Base-by-base conservation (phyloP, 768 basidiomycete genomes). In the Mycena albidolilacea region DNA sequence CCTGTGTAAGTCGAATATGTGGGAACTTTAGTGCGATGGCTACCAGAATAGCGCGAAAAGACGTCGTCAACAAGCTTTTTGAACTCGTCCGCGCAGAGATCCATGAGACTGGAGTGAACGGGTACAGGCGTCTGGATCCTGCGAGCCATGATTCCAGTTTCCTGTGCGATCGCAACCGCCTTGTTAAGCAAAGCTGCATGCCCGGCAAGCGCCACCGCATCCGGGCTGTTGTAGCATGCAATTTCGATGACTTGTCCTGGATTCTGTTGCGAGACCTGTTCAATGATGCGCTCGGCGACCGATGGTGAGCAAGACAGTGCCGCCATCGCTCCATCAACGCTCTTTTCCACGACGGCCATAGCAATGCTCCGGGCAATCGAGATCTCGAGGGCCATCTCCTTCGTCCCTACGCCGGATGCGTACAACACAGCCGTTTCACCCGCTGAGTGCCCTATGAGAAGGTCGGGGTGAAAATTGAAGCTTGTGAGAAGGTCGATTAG, bases 1-100 rank as follows among this genome's bases (percentile, higher is more conserved):
- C 83, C 85, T 10, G 82, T 82, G 12, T 77, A 62, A 8, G 85
- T 84, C 0, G 87, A 88, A 72, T 80, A 87, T 2, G 80, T 81
- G 0, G 78, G 69, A 19, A 83, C 76, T 7, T 55, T 58, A 0
- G 86, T 84, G 1, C 35, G 55, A 38, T 78, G 73, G 1, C 64
- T 37, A 0, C 80, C 80, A 23, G 80, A 75, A 76, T 83, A 81
- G 15, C 82, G 80, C 1, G 73, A 37, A 73, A 85, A 86, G 23
- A 82, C 80, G 0, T 78, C 38, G 5, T 3, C 67, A 14, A 87
- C 75, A 5, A 72, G 62, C 7, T 64, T 44, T 11, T 57, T 17
- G 68, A 83, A 86, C 7, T 78, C 71, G 0, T 77, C 75, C 14
- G 74, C 73, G 74, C 84, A 86, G 19, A 72, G 17, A 15, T 85